phyloP scores from a whole-genome alignment of 108 stramenopile genomes.

The Cylindrotheca closterium region DNA sequence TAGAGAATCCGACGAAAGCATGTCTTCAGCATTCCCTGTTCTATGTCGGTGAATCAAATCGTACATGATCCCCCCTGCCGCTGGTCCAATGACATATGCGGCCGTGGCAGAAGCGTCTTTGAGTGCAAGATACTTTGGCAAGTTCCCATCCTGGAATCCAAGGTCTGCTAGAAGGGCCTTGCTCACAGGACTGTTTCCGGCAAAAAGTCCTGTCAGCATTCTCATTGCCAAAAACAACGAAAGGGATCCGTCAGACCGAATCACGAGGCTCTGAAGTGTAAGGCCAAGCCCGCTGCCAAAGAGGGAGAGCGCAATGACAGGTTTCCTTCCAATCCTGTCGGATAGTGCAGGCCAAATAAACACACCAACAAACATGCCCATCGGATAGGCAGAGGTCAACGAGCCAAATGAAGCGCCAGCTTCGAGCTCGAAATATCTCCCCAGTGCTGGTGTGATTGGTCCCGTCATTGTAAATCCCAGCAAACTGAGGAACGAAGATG shows the following conservation, averaged over 20 bases:
- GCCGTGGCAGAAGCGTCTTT: constrained; percentile 70
- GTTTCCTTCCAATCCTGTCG: constrained; percentile 53
- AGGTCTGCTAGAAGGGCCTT: constrained; percentile 74
- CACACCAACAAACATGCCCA: constrained; percentile 71
- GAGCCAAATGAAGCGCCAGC: constrained; percentile 66
- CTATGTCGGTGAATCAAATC: constrained; percentile 20
- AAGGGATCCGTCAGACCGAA: constrained; percentile 33
- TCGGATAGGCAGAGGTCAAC: constrained; percentile 69
- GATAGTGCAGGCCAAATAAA: constrained; percentile 67
- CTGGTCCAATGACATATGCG: constrained; percentile 66
- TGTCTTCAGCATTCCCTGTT: constrained; percentile 2
- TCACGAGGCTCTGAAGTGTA: constrained; percentile 44
- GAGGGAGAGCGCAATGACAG: constrained; percentile 31
- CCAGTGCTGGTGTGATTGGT: constrained; percentile 58
- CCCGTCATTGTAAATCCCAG: constrained; percentile 79
- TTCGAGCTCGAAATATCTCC: constrained; percentile 53
- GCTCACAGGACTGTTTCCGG: constrained; percentile 56
- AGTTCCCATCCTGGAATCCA: constrained; percentile 35
- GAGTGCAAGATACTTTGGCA: constrained; percentile 52
- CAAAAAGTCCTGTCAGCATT: constrained; percentile 61
- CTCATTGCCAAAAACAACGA: constrained; percentile 50
- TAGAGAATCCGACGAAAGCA: constrained; percentile 22
- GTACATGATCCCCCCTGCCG: constrained; percentile 56
- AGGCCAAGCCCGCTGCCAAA: constrained; percentile 59
- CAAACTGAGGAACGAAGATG: constrained; percentile 64